Base-by-base conservation (phyloP, 176 grass and related monocot genomes). In the Bothriochloa decipiens region DNA sequence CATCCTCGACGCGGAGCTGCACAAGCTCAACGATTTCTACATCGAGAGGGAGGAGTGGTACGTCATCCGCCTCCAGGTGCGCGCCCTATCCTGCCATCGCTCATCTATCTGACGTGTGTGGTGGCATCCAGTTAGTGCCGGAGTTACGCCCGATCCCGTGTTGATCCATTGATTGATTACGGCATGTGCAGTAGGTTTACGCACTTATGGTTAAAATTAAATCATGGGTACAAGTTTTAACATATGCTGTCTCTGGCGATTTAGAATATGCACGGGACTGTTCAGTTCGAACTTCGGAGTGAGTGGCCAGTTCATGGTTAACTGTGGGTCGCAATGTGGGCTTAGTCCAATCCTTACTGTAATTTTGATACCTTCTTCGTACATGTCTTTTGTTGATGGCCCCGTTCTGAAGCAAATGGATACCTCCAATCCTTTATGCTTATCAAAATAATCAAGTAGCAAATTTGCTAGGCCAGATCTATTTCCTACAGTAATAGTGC, bases 21-120 rank as follows among this genome's bases (percentile, higher is more conserved):
- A 95, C 33, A 98, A 95, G 86, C 86, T 95, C 79, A 98, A 98
- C 82, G 96, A 98, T 52, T 95, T 98, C 89, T 98, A 94, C 82
- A 92, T 98, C 36, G 96, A 98, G 80, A 92, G 81, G 83, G 96
- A 98, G 88, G 96, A 95, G 82, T 94, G 94, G 72, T 98, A 95
- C 84, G 93, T 95, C 75, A 98, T 98, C 83, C 85, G 93, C 68
- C 89, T 98, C 28, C 96, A 98, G 93, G 96, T 98, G 67, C 65
- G 14, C 58, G 9, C 73, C 32, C 4, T 2, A 8, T 28, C 58
- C 45, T 22, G 12, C 46, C 40, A 22, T 28, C 13, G 27, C 3
- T 29, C 63, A 16, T 18, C 11, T 75, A 11, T 57, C 6, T 14
- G 46, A n/a, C n/a, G n/a, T n/a, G 29, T 5, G 41, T 22, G 26